Conservation (phyloP, 1,284 basidiomycete species). For the Caloboletus firmus region DNA sequence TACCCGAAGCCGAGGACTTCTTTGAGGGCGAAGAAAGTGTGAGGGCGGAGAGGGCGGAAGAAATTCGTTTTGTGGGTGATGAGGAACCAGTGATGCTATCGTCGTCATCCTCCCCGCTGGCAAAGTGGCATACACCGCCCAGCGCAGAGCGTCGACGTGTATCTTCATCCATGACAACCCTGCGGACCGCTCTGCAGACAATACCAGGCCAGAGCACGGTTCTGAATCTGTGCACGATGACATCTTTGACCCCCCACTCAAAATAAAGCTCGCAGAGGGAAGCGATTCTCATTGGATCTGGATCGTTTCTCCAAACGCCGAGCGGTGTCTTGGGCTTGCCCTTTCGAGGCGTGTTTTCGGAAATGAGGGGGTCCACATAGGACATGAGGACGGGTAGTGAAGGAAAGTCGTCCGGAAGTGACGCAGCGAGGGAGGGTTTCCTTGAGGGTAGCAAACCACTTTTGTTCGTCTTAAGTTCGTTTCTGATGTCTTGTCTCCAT, state of each 20-base stretch:
- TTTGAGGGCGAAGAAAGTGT: constrained; percentile 21
- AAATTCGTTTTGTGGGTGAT: constrained; percentile 22
- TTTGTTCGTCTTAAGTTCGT: constrained; percentile 73
- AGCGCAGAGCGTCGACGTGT: neutral
- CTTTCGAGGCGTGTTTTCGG: constrained; percentile 52
- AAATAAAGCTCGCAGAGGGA: constrained; percentile 81
- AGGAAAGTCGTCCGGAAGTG: constrained; percentile 65
- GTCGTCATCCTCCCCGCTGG: neutral
- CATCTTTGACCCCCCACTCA: constrained; percentile 84
- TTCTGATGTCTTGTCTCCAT: constrained; percentile 65
- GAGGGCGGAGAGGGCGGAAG: constrained; percentile 17
- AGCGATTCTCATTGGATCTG: constrained; percentile 72
- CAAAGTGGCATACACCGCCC: constrained; percentile 39
- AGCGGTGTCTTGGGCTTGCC: constrained; percentile 32
- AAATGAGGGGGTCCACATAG: constrained; percentile 76
- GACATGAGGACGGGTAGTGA: constrained; percentile 66
- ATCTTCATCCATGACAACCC: constrained; percentile 44
- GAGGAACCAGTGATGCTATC: neutral
- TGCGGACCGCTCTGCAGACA: constrained; percentile 63
- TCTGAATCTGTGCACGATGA: constrained; percentile 75
- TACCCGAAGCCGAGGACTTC: neutral
- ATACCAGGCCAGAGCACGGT: constrained; percentile 73
- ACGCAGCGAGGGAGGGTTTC: constrained; percentile 57
- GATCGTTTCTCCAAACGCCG: constrained; percentile 60
- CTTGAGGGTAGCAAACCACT: constrained; percentile 61